Conservation (phyloP, 2,329 filamentous ascomycete species). For the Volutella citrinella region DNA sequence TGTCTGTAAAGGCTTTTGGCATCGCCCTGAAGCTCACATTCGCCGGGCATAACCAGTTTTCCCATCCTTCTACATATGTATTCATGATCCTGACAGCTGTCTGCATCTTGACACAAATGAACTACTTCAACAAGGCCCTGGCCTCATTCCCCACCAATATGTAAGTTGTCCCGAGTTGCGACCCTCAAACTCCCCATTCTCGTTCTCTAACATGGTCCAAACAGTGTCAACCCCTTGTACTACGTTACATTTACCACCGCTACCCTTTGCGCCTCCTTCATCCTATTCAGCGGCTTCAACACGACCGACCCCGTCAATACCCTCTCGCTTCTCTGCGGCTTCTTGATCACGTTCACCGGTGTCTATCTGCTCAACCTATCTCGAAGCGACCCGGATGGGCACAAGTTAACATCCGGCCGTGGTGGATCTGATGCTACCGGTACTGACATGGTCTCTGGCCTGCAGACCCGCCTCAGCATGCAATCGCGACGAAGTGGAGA, state of each 20-base stretch:
- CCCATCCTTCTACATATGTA: conserved; percentile 91
- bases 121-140: conserved; percentile 98
- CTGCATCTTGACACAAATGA: conserved; percentile 98
- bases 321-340: conserved; percentile 86
- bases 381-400: conserved; percentile 81
- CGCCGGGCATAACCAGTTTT: conserved; percentile 91
- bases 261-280: conserved; percentile 91
- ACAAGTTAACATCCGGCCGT: conserved; percentile 58
- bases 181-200: too few species aligned
- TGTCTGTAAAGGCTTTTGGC: conserved; percentile 98
- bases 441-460: conserved; percentile 84
- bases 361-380: conserved; percentile 97
- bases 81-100: conserved; percentile 91
- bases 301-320: conserved; percentile 90
- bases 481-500: conserved; percentile 75
- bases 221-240: conserved; percentile 89
- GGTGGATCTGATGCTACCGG: conserved; percentile 74
- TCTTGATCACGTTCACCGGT: conserved; percentile 90
- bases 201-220: conserved; percentile 3
- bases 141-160: conserved; percentile 97
- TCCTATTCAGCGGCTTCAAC: conserved; percentile 94
- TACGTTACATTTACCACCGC: conserved; percentile 97
- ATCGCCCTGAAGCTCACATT: conserved; percentile 96
- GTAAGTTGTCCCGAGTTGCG: conserved; percentile 58
- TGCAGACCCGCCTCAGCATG: conserved; percentile 92